Percentiles rank a stretch among this genome's conserved stretches.
phyloP scores from a whole-genome alignment of 177 flowering plant genomes.

The Telopea speciosissima region DNA sequence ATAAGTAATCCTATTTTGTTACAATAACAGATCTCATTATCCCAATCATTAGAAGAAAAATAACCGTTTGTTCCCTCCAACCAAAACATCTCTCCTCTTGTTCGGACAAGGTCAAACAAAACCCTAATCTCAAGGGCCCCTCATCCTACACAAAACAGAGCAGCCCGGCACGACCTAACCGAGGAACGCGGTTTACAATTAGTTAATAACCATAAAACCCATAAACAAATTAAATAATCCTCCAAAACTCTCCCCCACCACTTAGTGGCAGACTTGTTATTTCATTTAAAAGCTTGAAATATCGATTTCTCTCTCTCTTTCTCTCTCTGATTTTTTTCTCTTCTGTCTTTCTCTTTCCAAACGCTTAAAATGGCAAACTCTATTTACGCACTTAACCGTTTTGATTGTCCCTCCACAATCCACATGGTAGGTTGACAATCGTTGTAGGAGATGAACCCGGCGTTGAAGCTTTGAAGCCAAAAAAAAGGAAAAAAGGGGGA shows the following conservation, averaged over 20 bases:
- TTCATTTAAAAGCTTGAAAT: neutral
- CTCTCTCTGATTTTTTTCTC: neutral
- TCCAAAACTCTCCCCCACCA: neutral
- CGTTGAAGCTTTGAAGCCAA: neutral
- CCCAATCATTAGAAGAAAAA: neutral
- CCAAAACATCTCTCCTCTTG: neutral
- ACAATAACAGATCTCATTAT: neutral
- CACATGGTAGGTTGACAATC: slow-evolving; percentile 25
- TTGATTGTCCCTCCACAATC: slow-evolving; percentile 27
- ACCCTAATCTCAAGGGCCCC: neutral
- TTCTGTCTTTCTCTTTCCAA: neutral
- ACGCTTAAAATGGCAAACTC: slow-evolving; percentile 3
- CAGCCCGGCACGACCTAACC: too few species aligned
- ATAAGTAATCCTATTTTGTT: too few species aligned
- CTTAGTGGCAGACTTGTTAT: neutral
- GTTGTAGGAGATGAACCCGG: slow-evolving; percentile 33
- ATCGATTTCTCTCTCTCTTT: neutral
- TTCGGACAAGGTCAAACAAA: neutral
- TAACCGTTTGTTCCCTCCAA: neutral
- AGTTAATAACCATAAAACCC: too few species aligned
- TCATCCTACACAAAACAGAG: too few species aligned
- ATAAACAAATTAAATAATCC: too few species aligned
- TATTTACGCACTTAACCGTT: neutral
- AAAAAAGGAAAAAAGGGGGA: slow-evolving; percentile 2
- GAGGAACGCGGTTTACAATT: too few species aligned